Base-by-base conservation (phyloP, 192 early-diverging fungal genomes). In the Podila minutissima region DNA sequence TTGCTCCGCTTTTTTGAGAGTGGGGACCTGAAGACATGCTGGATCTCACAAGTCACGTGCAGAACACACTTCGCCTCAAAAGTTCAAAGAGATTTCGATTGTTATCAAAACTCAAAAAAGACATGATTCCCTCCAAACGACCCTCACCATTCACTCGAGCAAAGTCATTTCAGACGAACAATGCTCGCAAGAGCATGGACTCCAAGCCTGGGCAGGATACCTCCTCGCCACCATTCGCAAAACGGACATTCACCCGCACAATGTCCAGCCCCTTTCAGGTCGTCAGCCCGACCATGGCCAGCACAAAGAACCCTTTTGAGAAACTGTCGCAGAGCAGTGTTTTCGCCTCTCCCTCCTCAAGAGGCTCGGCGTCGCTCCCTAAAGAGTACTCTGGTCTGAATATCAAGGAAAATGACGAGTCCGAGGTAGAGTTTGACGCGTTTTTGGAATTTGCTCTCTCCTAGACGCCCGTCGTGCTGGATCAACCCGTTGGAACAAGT, bases 231-330 rank as follows among this genome's bases (percentile, higher is more conserved):
- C 71, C 77, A 11, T 73, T 73, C 24, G 15, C 64, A 15, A 81
- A 81, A 15, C 77, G 77, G 10, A 13, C 61, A 41, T 81, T 81
- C 46, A 32, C 66, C 0, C 66, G 71, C 13, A 61, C 77, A 50
- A 57, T 69, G 66, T 81, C 77, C 6, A 66, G 41, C 17, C 77
- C 77, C 8, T 81, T 81, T 29, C 77, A 81, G 46, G 77, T 81
- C 17, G 41, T 81, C 5, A 69, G 57, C 57, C 62, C 71, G 19
- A 64, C 71, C 22, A 28, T 72, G 48, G 73, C 59, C 11, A 65
- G 32, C 15, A 55, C 61, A 20, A 72, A 58, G 29, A 81, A 81
- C 46, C 77, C 77, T 7, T 81, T 81, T 24, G 77, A 81, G 29
- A 81, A 68, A 38, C 57, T 81, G 1, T 17, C 58, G 35, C 51